Percentiles rank a stretch among this genome's conserved stretches.
phyloP scores from a whole-genome alignment of 2,329 filamentous ascomycete genomes.

The Sordariomycetes sp. region DNA sequence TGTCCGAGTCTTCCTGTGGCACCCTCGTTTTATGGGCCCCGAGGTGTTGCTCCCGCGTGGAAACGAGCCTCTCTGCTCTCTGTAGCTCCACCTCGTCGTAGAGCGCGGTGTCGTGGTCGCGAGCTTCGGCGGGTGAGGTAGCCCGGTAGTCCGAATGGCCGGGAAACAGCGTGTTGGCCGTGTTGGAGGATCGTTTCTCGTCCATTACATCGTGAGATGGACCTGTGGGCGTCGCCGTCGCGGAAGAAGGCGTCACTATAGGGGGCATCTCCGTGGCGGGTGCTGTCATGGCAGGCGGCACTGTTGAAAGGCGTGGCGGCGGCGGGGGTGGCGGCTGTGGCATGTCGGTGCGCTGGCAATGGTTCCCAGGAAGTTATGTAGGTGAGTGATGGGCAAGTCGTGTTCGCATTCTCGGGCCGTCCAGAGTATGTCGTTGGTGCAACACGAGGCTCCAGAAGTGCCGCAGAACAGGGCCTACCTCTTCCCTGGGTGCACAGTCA shows the following conservation, averaged over 20 bases:
- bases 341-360: not conserved
- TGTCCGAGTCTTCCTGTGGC: not conserved
- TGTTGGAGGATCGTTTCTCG: conserved; percentile 9
- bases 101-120: conserved; percentile 15
- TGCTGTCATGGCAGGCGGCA: too few relatives aligned
- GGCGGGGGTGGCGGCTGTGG: not conserved
- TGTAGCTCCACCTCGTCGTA: conserved; percentile 35
- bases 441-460: not conserved
- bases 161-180: conserved; percentile 6
- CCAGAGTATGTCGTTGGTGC: not conserved
- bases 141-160: not conserved
- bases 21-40: not conserved
- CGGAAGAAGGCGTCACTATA: not conserved
- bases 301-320: not conserved
- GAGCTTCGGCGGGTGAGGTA: not conserved
- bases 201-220: conserved; percentile 5
- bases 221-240: not conserved
- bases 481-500: not conserved
- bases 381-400: not conserved
- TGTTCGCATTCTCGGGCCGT: not conserved
- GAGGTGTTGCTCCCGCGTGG: conserved; percentile 21
- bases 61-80: conserved; percentile 30
- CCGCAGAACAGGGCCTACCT: not conserved
- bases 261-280: not conserved
- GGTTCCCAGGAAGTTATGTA: not conserved